These are phyloP conservation scores for Cephaloascus fragrans DNA, from an alignment of 805 yeast species.

Conservation along the genomic window DNA sequence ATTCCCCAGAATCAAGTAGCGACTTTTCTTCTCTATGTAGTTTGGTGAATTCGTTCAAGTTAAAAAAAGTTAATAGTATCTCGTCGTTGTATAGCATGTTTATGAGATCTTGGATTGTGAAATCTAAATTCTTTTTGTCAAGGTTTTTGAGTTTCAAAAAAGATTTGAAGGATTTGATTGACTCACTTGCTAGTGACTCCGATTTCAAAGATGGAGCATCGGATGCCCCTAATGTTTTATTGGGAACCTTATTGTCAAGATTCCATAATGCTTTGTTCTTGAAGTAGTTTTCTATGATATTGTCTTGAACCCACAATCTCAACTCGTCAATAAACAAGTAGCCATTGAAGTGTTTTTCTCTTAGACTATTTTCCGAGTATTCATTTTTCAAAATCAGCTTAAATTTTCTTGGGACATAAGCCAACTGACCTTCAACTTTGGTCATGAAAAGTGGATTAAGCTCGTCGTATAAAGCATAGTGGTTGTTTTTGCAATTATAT, in stretches of 20 bases:
- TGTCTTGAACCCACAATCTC: background rate
- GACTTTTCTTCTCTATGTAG: background rate
- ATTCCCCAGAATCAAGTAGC: too few relatives aligned
- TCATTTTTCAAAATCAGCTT: slow-evolving; percentile 25
- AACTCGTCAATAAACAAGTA: background rate
- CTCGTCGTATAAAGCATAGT: slow-evolving; percentile 39
- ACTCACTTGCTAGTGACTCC: too few relatives aligned
- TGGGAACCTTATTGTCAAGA: too few relatives aligned
- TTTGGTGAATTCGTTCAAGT: background rate
- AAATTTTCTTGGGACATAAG: slow-evolving; percentile 32
- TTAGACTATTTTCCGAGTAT: slow-evolving; percentile 13
- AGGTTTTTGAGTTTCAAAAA: background rate
- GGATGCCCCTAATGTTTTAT: too few relatives aligned
- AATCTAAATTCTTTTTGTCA: background rate
- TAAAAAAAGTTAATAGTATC: background rate
- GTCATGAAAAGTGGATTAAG: slow-evolving; percentile 45
- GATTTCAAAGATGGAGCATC: too few relatives aligned
- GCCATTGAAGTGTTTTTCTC: background rate
- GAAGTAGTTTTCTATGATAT: too few relatives aligned
- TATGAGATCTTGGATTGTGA: background rate
- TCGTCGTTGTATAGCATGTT: background rate
- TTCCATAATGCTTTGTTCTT: background rate
- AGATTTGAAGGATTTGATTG: background rate
- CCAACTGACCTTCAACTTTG: slow-evolving; percentile 46
- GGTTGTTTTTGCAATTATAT: slow-evolving; percentile 44